phyloP scores from a whole-genome alignment of 2,329 filamentous ascomycete species.

The Tricladium varicosporioides region DNA sequence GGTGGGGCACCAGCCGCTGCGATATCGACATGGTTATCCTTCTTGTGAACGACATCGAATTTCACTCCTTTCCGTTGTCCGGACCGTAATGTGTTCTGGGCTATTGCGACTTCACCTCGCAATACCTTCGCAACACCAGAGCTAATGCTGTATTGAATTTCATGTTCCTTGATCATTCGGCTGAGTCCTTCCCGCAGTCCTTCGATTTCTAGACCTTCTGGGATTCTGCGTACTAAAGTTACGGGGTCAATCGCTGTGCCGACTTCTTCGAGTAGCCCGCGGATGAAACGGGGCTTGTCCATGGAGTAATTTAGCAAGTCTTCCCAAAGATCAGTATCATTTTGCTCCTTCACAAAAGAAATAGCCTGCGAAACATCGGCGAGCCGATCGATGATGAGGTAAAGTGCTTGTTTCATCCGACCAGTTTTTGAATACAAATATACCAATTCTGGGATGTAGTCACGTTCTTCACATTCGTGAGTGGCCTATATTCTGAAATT shows the following conservation, averaged over 20 bases:
- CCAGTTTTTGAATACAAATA: slow-evolving; percentile 94
- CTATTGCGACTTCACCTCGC: slow-evolving; percentile 79
- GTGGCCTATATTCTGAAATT: slow-evolving; percentile 48
- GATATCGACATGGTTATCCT: slow-evolving; percentile 43
- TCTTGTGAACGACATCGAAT: slow-evolving; percentile 68
- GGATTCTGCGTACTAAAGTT: slow-evolving; percentile 83
- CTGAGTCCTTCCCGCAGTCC: slow-evolving; percentile 84
- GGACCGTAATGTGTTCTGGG: slow-evolving; percentile 75
- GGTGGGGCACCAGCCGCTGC: slow-evolving; percentile 40
- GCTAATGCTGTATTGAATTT: slow-evolving; percentile 91
- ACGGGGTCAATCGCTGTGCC: slow-evolving; percentile 93
- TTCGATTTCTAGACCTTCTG: slow-evolving; percentile 88
- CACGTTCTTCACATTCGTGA: slow-evolving; percentile 74
- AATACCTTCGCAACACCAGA: slow-evolving; percentile 85
- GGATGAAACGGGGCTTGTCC: slow-evolving; percentile 95
- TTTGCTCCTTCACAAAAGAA: slow-evolving; percentile 88
- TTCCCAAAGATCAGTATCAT: slow-evolving; percentile 91
- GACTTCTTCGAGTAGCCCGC: slow-evolving; percentile 86
- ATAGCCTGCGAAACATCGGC: slow-evolving; percentile 91
- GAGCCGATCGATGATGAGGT: slow-evolving; percentile 90
- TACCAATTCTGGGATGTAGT: slow-evolving; percentile 90
- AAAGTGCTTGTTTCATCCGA: slow-evolving; percentile 86
- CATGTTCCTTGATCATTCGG: slow-evolving; percentile 91
- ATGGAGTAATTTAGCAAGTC: slow-evolving; percentile 93
- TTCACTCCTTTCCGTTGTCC: slow-evolving; percentile 85